A percentile compares a stretch with the other conserved stretches of the same genome.
phyloP scores from a whole-genome alignment of 179 eudicot genomes.

The Dionaea muscipula region DNA sequence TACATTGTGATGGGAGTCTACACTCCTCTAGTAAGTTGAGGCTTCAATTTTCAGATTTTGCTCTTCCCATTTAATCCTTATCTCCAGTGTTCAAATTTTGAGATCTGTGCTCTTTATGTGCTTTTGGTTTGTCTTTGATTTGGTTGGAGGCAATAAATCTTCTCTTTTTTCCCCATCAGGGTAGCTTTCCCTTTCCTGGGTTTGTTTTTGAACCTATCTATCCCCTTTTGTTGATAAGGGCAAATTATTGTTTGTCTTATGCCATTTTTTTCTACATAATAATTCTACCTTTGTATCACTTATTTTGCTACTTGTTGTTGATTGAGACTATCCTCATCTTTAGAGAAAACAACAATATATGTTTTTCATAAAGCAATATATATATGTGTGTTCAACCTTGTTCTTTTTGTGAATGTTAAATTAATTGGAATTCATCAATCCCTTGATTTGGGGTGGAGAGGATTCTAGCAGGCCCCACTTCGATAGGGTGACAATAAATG shows the following conservation, averaged over 20 bases:
- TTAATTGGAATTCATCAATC: too few relatives aligned
- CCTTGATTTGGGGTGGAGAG: too few relatives aligned
- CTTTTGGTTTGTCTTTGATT: slow-evolving; percentile 10
- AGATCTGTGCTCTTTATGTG: slow-evolving; percentile 39
- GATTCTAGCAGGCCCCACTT: too few relatives aligned
- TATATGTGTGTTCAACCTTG: neutral
- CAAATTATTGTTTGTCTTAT: slow-evolving; percentile 25
- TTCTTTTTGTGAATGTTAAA: too few relatives aligned
- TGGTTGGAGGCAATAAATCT: neutral
- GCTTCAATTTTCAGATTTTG: neutral
- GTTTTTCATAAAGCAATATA: neutral
- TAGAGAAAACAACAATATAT: neutral
- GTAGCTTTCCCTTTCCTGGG: slow-evolving; percentile 23
- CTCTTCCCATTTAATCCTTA: neutral
- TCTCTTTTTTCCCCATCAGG: slow-evolving; percentile 13
- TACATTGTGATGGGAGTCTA: slow-evolving; percentile 82
- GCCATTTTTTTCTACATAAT: slow-evolving; percentile 10
- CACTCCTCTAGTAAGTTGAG: slow-evolving; percentile 83
- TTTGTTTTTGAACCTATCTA: slow-evolving; percentile 13
- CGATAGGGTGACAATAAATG: too few relatives aligned
- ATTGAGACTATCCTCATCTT: neutral
- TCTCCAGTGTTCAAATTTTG: slow-evolving; percentile 9
- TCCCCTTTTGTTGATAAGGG: slow-evolving; percentile 32
- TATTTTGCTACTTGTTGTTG: slow-evolving; percentile 11
- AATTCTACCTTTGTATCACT: slow-evolving; percentile 3